These are phyloP conservation scores for Nicotiana attenuata DNA, from an alignment of 257 asterid genomes.

Conservation along the genomic window DNA sequence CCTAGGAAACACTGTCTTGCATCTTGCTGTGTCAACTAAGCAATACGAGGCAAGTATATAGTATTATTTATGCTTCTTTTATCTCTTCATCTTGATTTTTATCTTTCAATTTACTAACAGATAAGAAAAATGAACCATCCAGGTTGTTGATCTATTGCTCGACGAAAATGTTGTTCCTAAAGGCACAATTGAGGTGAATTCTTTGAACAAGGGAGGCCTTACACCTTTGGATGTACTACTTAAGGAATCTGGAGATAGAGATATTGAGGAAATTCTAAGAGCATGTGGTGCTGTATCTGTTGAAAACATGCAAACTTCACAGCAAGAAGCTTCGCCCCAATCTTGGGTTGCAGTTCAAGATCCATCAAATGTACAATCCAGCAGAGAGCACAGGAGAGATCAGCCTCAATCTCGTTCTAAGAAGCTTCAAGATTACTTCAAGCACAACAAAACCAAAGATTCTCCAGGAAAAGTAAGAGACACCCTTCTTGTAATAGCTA, in stretches of 20 bases:
- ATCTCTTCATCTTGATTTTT: background rate
- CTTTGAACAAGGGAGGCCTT: constrained; percentile 34
- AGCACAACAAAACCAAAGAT: constrained; percentile 24
- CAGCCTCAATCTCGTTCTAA: background rate
- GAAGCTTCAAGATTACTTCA: constrained; percentile 20
- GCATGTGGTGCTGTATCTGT: constrained; percentile 11
- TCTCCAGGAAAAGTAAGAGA: constrained; percentile 38
- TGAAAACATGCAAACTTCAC: background rate
- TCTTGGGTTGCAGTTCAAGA: background rate
- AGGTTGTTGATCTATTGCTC: constrained; percentile 39
- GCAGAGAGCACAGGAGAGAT: background rate
- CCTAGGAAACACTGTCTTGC: constrained; percentile 21
- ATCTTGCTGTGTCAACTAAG: constrained; percentile 29
- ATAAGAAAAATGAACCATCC: background rate
- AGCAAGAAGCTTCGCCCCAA: background rate
- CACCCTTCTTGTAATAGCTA: constrained; percentile 39
- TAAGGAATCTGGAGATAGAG: constrained; percentile 11
- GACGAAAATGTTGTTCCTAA: constrained; percentile 18
- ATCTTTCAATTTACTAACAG: background rate
- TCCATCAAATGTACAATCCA: background rate
- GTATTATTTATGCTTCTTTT: background rate
- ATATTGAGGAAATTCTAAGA: constrained; percentile 18
- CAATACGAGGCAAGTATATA: constrained; percentile 37
- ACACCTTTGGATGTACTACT: constrained; percentile 35
- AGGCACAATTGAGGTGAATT: constrained; percentile 33